Percentiles rank a stretch among this genome's conserved stretches.
Conservation (phyloP, 31 red algal genomes). For the Bonnemaisonia californica region DNA sequence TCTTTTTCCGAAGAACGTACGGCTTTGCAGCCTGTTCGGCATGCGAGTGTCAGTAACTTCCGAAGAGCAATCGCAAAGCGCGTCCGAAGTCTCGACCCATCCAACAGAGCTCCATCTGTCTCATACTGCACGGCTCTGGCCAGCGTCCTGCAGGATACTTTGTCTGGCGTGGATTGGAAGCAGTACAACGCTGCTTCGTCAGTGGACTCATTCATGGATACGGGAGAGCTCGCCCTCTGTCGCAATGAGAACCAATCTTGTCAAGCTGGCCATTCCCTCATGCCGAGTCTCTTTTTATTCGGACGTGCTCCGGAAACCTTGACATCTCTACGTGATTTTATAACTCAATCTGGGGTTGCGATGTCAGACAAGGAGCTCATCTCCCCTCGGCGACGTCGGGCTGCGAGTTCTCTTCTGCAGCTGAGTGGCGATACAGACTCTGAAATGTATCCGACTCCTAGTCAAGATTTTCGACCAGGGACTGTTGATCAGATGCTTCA, state of each 20-base stretch:
- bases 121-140: neutral
- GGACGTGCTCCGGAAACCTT: neutral
- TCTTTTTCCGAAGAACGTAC: neutral
- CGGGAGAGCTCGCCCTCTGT: neutral
- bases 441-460: too few relatives aligned
- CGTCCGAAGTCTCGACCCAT: neutral
- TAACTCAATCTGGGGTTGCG: neutral
- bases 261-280: neutral
- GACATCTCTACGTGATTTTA: neutral
- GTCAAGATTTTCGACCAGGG: too few relatives aligned
- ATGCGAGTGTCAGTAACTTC: neutral
- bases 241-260: neutral
- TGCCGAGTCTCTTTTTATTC: neutral
- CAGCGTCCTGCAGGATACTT: neutral
- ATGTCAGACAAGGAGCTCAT: neutral
- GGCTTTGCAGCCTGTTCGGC: neutral
- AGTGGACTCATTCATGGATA: neutral
- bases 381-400: neutral
- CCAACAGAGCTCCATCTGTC: neutral
- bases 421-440: neutral
- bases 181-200: neutral
- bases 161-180: neutral
- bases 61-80: neutral
- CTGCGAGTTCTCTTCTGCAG: neutral
- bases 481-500: neutral